Conservation (phyloP, 805 yeast genomes). For the Pichia rugopelliculosa region DNA sequence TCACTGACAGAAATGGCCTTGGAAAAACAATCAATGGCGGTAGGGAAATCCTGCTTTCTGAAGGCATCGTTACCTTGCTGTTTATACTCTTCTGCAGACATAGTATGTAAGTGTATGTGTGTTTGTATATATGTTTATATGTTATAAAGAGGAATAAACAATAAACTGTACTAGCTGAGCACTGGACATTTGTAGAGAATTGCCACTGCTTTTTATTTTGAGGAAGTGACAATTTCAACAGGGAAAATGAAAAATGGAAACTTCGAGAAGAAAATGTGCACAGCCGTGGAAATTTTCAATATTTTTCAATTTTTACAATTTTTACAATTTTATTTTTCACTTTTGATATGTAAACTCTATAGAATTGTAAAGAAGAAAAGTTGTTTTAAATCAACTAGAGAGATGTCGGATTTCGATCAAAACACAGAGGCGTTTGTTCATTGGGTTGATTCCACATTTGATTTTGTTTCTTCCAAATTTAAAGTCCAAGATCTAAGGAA, state of each 20-base stretch:
- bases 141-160: too few species aligned
- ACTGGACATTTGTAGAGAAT: not conserved
- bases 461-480: constrained; percentile 49
- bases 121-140: too few species aligned
- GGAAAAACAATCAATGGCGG: constrained; percentile 75
- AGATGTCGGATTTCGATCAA: constrained; percentile 11
- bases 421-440: constrained; percentile 34
- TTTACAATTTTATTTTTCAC: not conserved
- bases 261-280: constrained; percentile 1
- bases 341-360: too few species aligned
- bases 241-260: not conserved
- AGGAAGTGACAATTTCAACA: too few species aligned
- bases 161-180: not conserved
- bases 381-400: not conserved
- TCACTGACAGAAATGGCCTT: constrained; percentile 82
- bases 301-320: not conserved
- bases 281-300: constrained; percentile 1
- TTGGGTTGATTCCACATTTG: constrained; percentile 41
- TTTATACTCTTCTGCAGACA: constrained; percentile 72
- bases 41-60: constrained; percentile 72
- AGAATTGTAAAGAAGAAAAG: too few species aligned
- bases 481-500: constrained; percentile 52
- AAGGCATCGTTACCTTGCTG: constrained; percentile 93
- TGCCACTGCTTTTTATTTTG: not conserved
- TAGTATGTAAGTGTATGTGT: too few species aligned